phyloP scores from a whole-genome alignment of 768 basidiomycete species.

The Rhodosporidiobolus odoratus region DNA sequence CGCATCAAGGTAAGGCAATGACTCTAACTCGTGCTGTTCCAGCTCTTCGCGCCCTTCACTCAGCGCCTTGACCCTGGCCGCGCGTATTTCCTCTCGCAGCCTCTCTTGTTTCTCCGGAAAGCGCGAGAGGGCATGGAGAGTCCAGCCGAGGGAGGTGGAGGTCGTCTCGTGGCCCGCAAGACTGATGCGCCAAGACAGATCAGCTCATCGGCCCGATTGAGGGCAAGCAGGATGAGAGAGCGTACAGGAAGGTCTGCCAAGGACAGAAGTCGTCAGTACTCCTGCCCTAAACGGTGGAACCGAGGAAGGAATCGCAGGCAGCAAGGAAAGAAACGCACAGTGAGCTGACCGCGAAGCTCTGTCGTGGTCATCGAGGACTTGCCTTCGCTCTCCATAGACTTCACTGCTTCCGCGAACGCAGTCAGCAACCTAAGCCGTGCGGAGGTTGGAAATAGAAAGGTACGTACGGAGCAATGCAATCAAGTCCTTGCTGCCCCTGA shows the following conservation, averaged over 20 bases:
- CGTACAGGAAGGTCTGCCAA: constrained; percentile 24
- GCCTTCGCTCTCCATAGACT: constrained; percentile 8
- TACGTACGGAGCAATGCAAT: constrained; percentile 33
- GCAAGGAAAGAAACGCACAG: neutral
- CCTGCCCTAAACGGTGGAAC: too few species aligned
- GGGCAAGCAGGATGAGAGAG: neutral
- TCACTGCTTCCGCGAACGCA: constrained; percentile 1
- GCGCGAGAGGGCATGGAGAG: constrained; percentile 1
- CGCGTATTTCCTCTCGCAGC: constrained; percentile 21
- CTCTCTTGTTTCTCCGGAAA: neutral
- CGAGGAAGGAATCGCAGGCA: too few species aligned
- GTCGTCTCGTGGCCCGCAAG: constrained; percentile 37
- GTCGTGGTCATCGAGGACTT: constrained; percentile 19
- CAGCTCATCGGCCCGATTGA: neutral
- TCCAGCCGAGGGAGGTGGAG: constrained; percentile 14
- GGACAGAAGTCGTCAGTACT: neutral
- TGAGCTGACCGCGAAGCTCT: constrained; percentile 33
- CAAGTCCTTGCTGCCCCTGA: constrained; percentile 27
- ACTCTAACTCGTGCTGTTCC: constrained; percentile 27
- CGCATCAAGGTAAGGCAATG: constrained; percentile 37
- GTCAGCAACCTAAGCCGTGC: neutral
- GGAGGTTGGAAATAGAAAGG: neutral
- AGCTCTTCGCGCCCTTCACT: constrained; percentile 29
- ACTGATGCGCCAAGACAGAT: neutral
- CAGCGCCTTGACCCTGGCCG: constrained; percentile 1